Evolutionary conservation across 768 basidiomycete genomes (phyloP).

Genomic region (Psilocybe sp.): DNA sequence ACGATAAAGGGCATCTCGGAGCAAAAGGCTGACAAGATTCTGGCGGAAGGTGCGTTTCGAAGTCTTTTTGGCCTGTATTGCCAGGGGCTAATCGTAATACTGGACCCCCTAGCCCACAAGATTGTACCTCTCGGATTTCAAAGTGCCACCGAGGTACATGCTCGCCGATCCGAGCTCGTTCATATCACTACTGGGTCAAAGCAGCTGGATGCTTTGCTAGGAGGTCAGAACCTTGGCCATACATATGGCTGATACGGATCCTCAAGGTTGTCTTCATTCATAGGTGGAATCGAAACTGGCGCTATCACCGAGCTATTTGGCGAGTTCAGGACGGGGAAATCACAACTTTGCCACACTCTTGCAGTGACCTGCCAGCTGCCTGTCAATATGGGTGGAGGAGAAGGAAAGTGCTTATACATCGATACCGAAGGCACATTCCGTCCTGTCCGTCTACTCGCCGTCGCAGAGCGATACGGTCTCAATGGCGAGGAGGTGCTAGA

Average conservation of each 20-base stretch:
- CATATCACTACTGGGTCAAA: constrained; percentile 97
- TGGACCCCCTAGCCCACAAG: constrained; percentile 68
- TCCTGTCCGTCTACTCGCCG: constrained; percentile 89
- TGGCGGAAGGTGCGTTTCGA: constrained; percentile 83
- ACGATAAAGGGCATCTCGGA: constrained; percentile 97
- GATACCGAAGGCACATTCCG: constrained; percentile 99
- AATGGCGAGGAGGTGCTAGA: constrained; percentile 98
- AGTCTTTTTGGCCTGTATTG: constrained; percentile 12
- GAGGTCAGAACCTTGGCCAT: constrained; percentile 51
- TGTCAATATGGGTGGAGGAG: constrained; percentile 96
- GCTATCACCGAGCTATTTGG: constrained; percentile 98
- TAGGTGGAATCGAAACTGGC: constrained; percentile 96
- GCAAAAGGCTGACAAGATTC: constrained; percentile 94
- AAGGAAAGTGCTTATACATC: constrained; percentile 98
- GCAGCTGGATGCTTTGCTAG: constrained; percentile 91
- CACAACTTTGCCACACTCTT: constrained; percentile 95
- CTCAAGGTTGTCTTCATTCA: constrained; percentile 2
- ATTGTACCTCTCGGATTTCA: constrained; percentile 97
- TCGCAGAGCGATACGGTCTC: constrained; percentile 94
- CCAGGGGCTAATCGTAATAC: constrained; percentile 1
- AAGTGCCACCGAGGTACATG: constrained; percentile 96
- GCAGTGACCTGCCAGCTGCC: constrained; percentile 98
- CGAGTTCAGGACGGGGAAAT: constrained; percentile 98
- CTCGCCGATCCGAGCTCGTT: constrained; percentile 90
- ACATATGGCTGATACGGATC: constrained; percentile 8